Conservation (phyloP, 2,329 filamentous ascomycete genomes). For the Curvularia verruculosa region DNA sequence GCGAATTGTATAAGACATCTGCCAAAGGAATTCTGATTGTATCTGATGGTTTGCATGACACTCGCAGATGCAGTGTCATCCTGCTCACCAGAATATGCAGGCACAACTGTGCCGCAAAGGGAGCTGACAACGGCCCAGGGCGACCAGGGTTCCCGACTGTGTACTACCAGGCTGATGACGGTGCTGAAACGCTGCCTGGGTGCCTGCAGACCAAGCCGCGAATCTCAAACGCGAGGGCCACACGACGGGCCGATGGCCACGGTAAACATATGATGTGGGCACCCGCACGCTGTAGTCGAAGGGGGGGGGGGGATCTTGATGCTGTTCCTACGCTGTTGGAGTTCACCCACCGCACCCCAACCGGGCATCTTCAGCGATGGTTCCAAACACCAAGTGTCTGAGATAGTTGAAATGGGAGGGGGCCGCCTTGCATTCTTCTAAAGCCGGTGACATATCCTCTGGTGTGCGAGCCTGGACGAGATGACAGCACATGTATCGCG, state of each 20-base stretch:
- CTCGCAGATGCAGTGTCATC: background rate
- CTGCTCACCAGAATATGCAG: background rate
- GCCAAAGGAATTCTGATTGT: background rate
- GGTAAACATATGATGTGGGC: slow-evolving; percentile 13
- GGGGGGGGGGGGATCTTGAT: background rate
- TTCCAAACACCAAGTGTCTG: slow-evolving; percentile 23
- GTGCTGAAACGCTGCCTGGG: slow-evolving; percentile 34
- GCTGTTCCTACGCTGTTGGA: slow-evolving; percentile 18
- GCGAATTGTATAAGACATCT: background rate
- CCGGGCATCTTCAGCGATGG: slow-evolving; percentile 7
- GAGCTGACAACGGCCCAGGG: background rate
- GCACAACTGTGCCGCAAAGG: background rate
- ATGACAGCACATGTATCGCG: background rate
- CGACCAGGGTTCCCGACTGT: background rate
- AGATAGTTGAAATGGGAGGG: slow-evolving; percentile 10
- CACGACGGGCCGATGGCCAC: slow-evolving; percentile 9
- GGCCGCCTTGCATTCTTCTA: slow-evolving; percentile 18
- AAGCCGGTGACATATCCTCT: background rate
- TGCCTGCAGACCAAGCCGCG: slow-evolving; percentile 41
- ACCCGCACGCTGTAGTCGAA: slow-evolving; percentile 10
- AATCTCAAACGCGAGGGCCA: slow-evolving; percentile 35
- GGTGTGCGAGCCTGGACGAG: background rate
- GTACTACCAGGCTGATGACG: background rate
- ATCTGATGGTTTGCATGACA: background rate
- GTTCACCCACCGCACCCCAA: background rate